These are phyloP conservation scores for Trichoderma hamatum DNA, from an alignment of 2,329 filamentous ascomycete genomes.

Conservation along the genomic window DNA sequence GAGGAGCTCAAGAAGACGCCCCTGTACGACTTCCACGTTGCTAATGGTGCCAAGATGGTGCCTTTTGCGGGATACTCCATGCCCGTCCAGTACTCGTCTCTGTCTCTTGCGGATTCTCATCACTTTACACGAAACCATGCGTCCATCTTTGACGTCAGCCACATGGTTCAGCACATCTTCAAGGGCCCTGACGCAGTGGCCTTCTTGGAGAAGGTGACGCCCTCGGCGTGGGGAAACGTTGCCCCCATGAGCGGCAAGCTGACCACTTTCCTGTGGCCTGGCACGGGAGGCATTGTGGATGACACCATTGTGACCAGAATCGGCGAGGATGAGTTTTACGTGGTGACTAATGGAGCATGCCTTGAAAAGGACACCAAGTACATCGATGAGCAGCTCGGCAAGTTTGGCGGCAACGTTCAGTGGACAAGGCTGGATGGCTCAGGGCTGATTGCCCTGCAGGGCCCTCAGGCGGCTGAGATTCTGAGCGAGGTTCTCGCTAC, in stretches of 20 bases:
- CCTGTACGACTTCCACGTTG: constrained; percentile 77
- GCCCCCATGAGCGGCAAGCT: constrained; percentile 73
- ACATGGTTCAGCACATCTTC: constrained; percentile 93
- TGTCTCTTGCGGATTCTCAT: constrained; percentile 82
- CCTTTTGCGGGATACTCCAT: constrained; percentile 93
- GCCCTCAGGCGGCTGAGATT: constrained; percentile 73
- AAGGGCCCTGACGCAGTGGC: constrained; percentile 76
- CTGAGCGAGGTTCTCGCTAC: constrained; percentile 64
- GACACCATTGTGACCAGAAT: constrained; percentile 89
- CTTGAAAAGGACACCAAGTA: constrained; percentile 85
- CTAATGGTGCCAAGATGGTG: constrained; percentile 87
- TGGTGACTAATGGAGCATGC: constrained; percentile 94
- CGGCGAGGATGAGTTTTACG: constrained; percentile 76
- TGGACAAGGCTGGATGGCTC: constrained; percentile 73
- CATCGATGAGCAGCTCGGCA: constrained; percentile 68
- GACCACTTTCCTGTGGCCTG: constrained; percentile 78
- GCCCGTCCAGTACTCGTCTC: constrained; percentile 83
- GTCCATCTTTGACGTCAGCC: constrained; percentile 92
- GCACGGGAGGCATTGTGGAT: constrained; percentile 88
- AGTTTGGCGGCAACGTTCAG: constrained; percentile 56
- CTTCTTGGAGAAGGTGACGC: constrained; percentile 84
- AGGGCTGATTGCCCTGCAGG: constrained; percentile 87
- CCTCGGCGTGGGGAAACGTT: constrained; percentile 69
- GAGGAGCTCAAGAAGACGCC: constrained; percentile 64
- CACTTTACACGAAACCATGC: constrained; percentile 85